Conservation (phyloP, 768 basidiomycete genomes). For the Calocybe indica region DNA sequence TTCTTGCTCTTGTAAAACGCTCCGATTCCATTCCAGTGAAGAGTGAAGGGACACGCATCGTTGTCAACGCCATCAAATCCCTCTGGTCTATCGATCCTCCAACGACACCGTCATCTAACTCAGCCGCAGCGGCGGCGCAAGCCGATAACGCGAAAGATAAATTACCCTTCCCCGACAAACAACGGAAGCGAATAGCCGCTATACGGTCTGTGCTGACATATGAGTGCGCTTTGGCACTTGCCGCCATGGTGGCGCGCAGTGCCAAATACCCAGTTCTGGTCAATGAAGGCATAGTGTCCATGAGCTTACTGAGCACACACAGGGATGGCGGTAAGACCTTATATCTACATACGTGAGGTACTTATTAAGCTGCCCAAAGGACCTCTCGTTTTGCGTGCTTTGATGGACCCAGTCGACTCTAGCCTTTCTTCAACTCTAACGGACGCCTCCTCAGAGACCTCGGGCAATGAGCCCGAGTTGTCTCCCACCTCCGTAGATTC, state of each 20-base stretch:
- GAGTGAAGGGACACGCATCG: slow-evolving; percentile 85
- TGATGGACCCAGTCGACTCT: slow-evolving; percentile 38
- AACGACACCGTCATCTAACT: slow-evolving; percentile 14
- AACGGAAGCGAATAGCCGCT: slow-evolving; percentile 46
- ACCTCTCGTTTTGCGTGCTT: slow-evolving; percentile 53
- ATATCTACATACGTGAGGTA: neutral
- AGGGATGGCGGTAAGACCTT: slow-evolving; percentile 53
- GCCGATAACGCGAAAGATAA: slow-evolving; percentile 17
- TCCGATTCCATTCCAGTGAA: slow-evolving; percentile 79
- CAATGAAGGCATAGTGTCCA: slow-evolving; percentile 83
- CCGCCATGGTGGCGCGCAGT: slow-evolving; percentile 69
- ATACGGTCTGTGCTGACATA: slow-evolving; percentile 44
- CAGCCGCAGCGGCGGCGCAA: slow-evolving; percentile 7
- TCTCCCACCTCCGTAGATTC: too few species aligned
- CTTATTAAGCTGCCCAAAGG: slow-evolving; percentile 33
- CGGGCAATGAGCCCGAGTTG: too few species aligned
- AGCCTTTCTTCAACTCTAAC: too few species aligned
- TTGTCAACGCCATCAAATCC: slow-evolving; percentile 81
- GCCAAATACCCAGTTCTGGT: slow-evolving; percentile 79
- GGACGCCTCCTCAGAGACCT: too few species aligned
- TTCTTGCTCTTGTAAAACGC: slow-evolving; percentile 70
- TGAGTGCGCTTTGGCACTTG: slow-evolving; percentile 57
- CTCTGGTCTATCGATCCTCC: slow-evolving; percentile 55
- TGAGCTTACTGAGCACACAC: slow-evolving; percentile 70
- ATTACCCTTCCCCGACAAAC: slow-evolving; percentile 31